phyloP scores from a whole-genome alignment of 2,329 filamentous ascomycete genomes.

The Alternaria arborescens region DNA sequence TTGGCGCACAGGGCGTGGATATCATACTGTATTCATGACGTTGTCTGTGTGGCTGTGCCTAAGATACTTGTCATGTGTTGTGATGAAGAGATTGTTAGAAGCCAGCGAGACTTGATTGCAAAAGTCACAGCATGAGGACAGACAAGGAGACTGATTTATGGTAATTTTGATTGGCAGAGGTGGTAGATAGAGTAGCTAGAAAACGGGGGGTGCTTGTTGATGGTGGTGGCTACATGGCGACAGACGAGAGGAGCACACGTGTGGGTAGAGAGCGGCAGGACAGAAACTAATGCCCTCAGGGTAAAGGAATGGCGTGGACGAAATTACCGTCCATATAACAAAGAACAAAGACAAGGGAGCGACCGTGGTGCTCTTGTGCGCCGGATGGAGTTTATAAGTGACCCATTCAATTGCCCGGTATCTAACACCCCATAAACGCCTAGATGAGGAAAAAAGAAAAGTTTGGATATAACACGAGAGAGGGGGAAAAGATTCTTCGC shows the following conservation, averaged over 20 bases:
- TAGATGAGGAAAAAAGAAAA: conserved; percentile 9
- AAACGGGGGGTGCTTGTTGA: conserved; percentile 8
- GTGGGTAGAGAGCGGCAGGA: conserved; percentile 18
- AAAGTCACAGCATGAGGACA: background rate
- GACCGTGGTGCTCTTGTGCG: conserved; percentile 24
- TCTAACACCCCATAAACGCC: conserved; percentile 27
- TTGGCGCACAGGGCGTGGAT: background rate
- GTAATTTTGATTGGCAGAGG: conserved; percentile 9
- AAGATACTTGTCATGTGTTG: background rate
- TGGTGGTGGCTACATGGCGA: conserved; percentile 8
- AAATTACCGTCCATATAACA: conserved; percentile 29
- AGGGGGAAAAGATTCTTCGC: conserved; percentile 3
- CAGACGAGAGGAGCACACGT: conserved; percentile 6
- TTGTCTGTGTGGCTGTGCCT: background rate
- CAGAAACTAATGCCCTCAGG: conserved; percentile 18
- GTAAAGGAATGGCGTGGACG: conserved; percentile 26
- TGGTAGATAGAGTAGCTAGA: conserved; percentile 12
- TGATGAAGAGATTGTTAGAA: too few species aligned
- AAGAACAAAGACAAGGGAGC: conserved; percentile 17
- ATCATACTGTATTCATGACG: background rate
- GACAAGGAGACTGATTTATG: background rate
- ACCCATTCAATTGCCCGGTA: conserved; percentile 29
- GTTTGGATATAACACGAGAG: conserved; percentile 18
- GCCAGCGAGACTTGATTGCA: too few species aligned
- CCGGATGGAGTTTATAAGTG: conserved; percentile 18